Base-by-base conservation (phyloP, 139 green algal genomes). In the Chlorella vulgaris region DNA sequence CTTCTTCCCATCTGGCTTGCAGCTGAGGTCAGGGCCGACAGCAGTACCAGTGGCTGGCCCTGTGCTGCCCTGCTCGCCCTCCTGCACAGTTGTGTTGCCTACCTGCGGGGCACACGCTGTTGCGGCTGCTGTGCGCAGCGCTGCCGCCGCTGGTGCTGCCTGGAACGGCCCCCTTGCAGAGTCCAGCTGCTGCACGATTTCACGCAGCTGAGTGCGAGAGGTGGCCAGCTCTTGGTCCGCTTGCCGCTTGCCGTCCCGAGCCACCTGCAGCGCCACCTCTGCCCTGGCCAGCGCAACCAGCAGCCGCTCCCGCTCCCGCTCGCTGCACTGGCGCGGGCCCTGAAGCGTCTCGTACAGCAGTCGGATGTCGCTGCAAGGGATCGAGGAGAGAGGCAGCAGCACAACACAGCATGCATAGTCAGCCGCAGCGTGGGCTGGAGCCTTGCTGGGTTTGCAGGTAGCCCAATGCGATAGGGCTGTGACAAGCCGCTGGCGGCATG, bases 331-430 rank as follows among this genome's bases (percentile, higher is more conserved):
- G 21, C 83, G 51, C 3, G 87, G 88, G 22, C 84, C 74, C 18
- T 80, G 74, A 33, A 89, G 35, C 19, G 61, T 78, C 21, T 82
- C 80, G 24, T 85, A 81, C 62, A 89, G 68, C 74, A 81, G 63
- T 40, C 76, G 53, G 26, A 74, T 53, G 47, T 88, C 85, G 39
- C 60, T 84, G 66, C 74, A 5, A 10, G 61, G 74, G 36, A 4
- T 4, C 7, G 28, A 36, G 28, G 39, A 58, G 39, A 38, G 22
- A 3, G 24, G 67, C 39, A 55, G 21, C 19, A 38, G 47, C 2
- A 65, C 29, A 42, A 13, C 3, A 21, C n/a, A 42, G 43, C n/a
- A 26, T 58, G 47, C 47, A 58, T 58, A n/a, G n/a, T n/a, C n/a
- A n/a, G n/a, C n/a, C n/a, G n/a, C n/a, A n/a, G n/a, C n/a, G n/a